Conservation (phyloP, 805 yeast species). For the Kodamaea sagamina region DNA sequence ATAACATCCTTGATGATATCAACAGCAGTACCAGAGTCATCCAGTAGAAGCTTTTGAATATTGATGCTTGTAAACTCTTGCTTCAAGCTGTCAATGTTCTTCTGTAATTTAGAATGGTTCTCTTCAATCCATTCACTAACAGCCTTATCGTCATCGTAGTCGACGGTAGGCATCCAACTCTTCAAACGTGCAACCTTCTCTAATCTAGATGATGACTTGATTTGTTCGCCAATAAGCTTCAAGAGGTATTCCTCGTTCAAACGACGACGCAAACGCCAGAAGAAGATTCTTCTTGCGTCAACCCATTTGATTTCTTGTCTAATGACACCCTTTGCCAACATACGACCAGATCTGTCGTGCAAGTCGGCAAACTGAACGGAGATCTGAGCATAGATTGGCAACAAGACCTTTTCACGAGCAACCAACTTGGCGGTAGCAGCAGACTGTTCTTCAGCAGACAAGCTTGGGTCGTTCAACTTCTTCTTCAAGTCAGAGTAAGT, state of each 20-base stretch:
- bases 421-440: constrained; percentile 63
- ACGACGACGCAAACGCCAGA: constrained; percentile 98
- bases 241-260: constrained; percentile 87
- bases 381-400: constrained; percentile 89
- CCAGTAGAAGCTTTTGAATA: constrained; percentile 52
- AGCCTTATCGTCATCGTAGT: constrained; percentile 69
- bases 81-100: constrained; percentile 62
- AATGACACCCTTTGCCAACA: constrained; percentile 92
- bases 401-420: constrained; percentile 74
- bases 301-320: constrained; percentile 83
- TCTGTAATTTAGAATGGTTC: constrained; percentile 64
- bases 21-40: constrained; percentile 32
- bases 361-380: constrained; percentile 96
- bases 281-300: constrained; percentile 91
- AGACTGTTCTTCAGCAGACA: constrained; percentile 66
- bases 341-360: constrained; percentile 96
- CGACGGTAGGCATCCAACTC: constrained; percentile 81
- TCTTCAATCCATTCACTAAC: constrained; percentile 87
- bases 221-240: constrained; percentile 66
- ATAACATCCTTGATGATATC: constrained; percentile 39
- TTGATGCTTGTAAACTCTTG: constrained; percentile 66
- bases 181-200: constrained; percentile 85
- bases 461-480: constrained; percentile 52
- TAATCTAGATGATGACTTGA: constrained; percentile 60
- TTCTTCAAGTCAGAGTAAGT: constrained; percentile 68